Percentiles rank a stretch among this genome's conserved stretches.
phyloP scores from a whole-genome alignment of 192 early-diverging fungal genomes.

The Dissophora globulifera region DNA sequence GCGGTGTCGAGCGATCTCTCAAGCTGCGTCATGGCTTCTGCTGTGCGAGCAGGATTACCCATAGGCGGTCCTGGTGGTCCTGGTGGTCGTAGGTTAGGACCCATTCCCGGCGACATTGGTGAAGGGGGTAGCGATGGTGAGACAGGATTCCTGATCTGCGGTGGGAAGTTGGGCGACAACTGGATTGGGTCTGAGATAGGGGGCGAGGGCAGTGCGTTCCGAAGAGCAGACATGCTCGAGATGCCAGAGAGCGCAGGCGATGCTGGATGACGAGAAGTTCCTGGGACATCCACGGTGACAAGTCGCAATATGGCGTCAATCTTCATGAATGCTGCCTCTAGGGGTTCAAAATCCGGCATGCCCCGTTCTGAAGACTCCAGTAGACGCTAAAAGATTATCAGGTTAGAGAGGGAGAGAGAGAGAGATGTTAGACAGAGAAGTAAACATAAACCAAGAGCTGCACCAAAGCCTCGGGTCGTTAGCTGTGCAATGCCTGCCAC shows the following conservation, averaged over 20 bases:
- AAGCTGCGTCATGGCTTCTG: constrained; percentile 38
- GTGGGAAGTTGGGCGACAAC: constrained; percentile 30
- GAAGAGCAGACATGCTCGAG: constrained; percentile 39
- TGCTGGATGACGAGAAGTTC: constrained; percentile 48
- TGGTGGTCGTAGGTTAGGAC: constrained; percentile 12
- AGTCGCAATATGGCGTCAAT: constrained; percentile 60
- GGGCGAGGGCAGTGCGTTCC: constrained; percentile 39
- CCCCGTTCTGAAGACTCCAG: constrained; percentile 59
- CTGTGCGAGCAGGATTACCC: neutral
- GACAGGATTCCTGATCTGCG: constrained; percentile 5
- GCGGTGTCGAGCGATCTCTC: constrained; percentile 55
- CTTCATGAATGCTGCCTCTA: constrained; percentile 52
- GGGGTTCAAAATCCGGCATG: constrained; percentile 52
- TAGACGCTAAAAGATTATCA: constrained; percentile 52
- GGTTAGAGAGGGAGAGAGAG: too few species aligned
- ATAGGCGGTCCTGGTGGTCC: neutral
- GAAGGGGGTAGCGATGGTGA: constrained; percentile 41
- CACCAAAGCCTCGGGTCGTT: too few species aligned
- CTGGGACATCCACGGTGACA: constrained; percentile 40
- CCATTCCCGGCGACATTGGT: constrained; percentile 39
- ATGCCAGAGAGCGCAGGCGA: constrained; percentile 51
- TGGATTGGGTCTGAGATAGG: constrained; percentile 25
- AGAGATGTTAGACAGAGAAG: too few species aligned
- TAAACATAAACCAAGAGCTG: too few species aligned
- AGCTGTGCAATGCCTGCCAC: too few species aligned